Percentiles rank a stretch among this genome's conserved stretches.
Evolutionary conservation across 1,139 yeast species (phyloP).

Genomic region (Suhomyces choctaworum): DNA sequence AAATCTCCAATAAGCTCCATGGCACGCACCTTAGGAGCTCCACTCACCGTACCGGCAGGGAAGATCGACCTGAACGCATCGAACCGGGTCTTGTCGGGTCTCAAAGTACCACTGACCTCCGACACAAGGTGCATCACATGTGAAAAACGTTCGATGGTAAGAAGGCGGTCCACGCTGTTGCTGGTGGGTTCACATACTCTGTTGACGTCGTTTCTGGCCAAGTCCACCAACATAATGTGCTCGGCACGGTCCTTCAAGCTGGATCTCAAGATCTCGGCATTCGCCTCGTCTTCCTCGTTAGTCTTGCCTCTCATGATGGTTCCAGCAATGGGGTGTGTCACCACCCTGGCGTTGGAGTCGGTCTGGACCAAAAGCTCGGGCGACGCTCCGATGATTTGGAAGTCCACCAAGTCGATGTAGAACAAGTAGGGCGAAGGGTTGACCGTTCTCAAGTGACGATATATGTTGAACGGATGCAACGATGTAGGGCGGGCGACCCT

Average conservation of each 20-base stretch:
- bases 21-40: conserved; percentile 96
- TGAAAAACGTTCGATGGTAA: conserved; percentile 91
- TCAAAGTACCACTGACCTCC: conserved; percentile 87
- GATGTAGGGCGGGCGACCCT: conserved; percentile 93
- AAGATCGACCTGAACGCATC: conserved; percentile 96
- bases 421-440: conserved; percentile 97
- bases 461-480: conserved; percentile 93
- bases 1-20: conserved; percentile 92
- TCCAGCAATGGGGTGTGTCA: conserved; percentile 98
- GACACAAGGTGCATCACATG: conserved; percentile 97
- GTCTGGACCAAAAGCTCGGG: conserved; percentile 90
- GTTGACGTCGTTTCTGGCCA: conserved; percentile 94
- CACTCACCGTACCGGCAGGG: conserved; percentile 98
- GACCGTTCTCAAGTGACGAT: conserved; percentile 89
- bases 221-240: conserved; percentile 96
- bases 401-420: conserved; percentile 86
- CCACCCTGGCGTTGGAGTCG: conserved; percentile 67
- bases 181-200: conserved; percentile 87
- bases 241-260: conserved; percentile 94
- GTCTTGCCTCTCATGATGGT: conserved; percentile 90
- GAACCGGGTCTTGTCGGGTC: conserved; percentile 82
- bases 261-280: conserved; percentile 72
- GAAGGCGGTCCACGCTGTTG: conserved; percentile 81
- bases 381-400: conserved; percentile 95
- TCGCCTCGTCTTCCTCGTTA: conserved; percentile 81